Evolutionary conservation across 345 rosid genomes (phyloP), one percentile per base, ranked within the genome.

Genomic region (Acer campestre): DNA sequence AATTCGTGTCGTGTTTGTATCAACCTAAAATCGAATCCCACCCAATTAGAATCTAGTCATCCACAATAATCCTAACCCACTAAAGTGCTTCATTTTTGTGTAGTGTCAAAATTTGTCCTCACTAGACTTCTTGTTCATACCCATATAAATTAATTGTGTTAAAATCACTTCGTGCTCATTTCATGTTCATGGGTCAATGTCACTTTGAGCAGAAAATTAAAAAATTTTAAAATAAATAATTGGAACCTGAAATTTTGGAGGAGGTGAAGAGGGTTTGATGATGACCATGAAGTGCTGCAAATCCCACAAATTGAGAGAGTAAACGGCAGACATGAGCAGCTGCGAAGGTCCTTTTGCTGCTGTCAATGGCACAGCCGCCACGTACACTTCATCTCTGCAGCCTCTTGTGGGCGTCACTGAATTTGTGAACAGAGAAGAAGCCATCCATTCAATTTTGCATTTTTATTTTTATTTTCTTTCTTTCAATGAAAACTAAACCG

Each of bases 211-310:
- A 35, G 6, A 35, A 35, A 35, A 4, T 35, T 35, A 35, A 35
- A 35, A 35, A 35, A 3, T 29, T 29, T 31, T 31, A 35, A 35
- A 35, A 35, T n/a, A 76, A 58, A 16, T 1, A 76, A 58, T 10
- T 3, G 16, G 38, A 17, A 86, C 92, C 92, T 86, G 89, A 63
- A 87, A 73, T 31, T 17, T 44, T n/a, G 79, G 70, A 64, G 82
- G 80, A n/a, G 81, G 79, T 9, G 78, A 75, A 13, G 73, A 23
- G 83, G 90, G 79, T 81, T 82, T 81, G 81, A 89, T 78, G 77
- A 91, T 67, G 67, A 93, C 94, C 88, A 91, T 74, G 86, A 86
- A 88, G 68, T 93, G 95, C 67, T 89, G 90, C 77, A 88, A 79
- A 23, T 87, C 85, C 86, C 82, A 53, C 5, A 89, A 65, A 23